These are phyloP conservation scores for Oryza glumipatula DNA, from an alignment of 176 grass and related monocot species.

Conservation along the genomic window DNA sequence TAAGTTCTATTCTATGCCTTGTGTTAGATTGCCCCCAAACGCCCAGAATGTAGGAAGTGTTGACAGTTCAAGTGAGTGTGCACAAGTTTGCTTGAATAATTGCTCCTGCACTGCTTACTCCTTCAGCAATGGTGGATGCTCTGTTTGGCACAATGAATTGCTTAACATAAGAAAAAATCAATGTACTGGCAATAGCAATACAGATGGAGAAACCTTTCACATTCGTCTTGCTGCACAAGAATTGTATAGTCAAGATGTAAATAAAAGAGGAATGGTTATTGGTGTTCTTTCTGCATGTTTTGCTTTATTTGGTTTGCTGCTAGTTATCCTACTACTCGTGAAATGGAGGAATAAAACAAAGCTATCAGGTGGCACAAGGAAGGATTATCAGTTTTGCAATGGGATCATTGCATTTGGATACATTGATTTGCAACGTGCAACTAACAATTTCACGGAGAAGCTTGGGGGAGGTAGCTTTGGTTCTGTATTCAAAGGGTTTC, in stretches of 20 bases:
- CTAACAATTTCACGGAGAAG: conserved; percentile 52
- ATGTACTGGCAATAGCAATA: background rate
- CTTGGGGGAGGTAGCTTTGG: conserved; percentile 59
- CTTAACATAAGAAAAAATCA: background rate
- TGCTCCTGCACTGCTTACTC: conserved; percentile 1
- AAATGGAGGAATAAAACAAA: conserved; percentile 7
- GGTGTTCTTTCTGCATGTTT: background rate
- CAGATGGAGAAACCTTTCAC: background rate
- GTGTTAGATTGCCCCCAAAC: background rate
- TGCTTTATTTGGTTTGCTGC: conserved; percentile 19
- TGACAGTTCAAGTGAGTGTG: background rate
- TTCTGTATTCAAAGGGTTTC: conserved; percentile 53
- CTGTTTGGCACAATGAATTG: background rate
- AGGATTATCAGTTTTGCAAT: background rate
- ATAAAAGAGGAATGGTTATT: background rate
- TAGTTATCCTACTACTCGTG: background rate
- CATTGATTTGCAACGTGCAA: background rate
- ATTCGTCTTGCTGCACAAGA: conserved; percentile 43
- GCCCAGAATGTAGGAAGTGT: background rate
- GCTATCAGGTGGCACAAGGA: background rate
- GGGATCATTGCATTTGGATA: background rate
- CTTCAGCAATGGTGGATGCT: background rate
- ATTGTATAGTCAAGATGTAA: background rate
- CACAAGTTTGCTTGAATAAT: background rate
- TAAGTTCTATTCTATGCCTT: background rate